phyloP scores from a whole-genome alignment of 805 yeast genomes.

The Saccharomyces mikatae region DNA sequence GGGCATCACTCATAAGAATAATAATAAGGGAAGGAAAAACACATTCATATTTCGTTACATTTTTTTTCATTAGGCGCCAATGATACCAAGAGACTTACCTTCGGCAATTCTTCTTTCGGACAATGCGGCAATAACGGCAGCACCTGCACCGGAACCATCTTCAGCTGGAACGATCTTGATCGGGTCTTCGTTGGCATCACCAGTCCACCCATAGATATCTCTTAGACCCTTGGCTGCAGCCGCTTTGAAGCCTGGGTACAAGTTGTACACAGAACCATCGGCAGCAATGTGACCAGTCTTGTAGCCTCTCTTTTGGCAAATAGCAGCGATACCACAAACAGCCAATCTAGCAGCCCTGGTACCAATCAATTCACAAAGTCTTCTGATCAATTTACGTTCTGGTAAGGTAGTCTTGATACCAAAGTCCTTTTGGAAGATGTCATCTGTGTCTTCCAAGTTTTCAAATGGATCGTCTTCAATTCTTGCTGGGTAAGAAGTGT shows the following conservation, averaged over 20 bases:
- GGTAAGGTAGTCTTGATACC: slow-evolving; percentile 58
- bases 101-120: slow-evolving; percentile 69
- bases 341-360: slow-evolving; percentile 88
- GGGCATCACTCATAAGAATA: neutral
- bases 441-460: slow-evolving; percentile 67
- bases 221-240: slow-evolving; percentile 82
- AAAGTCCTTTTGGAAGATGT: slow-evolving; percentile 52
- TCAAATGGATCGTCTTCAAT: slow-evolving; percentile 87
- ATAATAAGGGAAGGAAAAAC: neutral
- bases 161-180: slow-evolving; percentile 84
- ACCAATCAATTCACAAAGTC: slow-evolving; percentile 79
- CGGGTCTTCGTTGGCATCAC: slow-evolving; percentile 52
- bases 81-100: slow-evolving; percentile 60
- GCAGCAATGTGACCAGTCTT: slow-evolving; percentile 83
- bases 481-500: slow-evolving; percentile 79
- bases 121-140: slow-evolving; percentile 95
- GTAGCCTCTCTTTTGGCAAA: slow-evolving; percentile 77
- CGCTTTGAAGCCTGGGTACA: slow-evolving; percentile 83
- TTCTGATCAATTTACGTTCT: slow-evolving; percentile 77
- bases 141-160: slow-evolving; percentile 98
- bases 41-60: neutral
- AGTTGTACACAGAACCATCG: slow-evolving; percentile 93
- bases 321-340: slow-evolving; percentile 91
- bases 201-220: slow-evolving; percentile 79
- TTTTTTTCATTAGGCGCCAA: slow-evolving; percentile 9